Evolutionary conservation across 768 basidiomycete genomes (phyloP), one percentile per base, ranked within the genome.

Genomic region (Mycena epipterygia): DNA sequence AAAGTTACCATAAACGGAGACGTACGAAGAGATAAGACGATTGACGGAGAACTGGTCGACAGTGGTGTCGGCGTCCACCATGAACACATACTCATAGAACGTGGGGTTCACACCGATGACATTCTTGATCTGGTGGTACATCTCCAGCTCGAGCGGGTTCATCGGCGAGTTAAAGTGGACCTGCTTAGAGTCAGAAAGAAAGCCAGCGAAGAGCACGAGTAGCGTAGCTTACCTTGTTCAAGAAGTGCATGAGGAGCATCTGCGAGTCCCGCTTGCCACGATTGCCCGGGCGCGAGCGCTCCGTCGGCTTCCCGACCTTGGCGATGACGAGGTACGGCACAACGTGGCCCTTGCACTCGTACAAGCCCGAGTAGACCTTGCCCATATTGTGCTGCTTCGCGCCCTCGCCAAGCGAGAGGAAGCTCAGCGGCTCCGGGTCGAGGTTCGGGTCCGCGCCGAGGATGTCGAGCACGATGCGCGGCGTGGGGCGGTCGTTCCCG

Each of bases 111-210:
- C 96, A 81, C 98, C 98, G 75, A 99, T 98, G 62, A 99, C 96
- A 77, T 99, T 99, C 89, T 98, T 96, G 87, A 99, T 96, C 81
- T 99, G 98, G 79, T 99, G 98, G 78, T 96, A 99, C 85, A 99
- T 97, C 84, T 99, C 98, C 61, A 99, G 83, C 82, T 99, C 98
- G 71, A 97, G 82, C 0, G 98, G 98, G 76, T 93, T 95, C 98
- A 99, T 99, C 0, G 96, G 92, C 25, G 95, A 81, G 79, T 97
- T 95, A 82, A 97, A 99, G 81, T 99, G 98, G 51, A 99, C 98
- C 95, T 96, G 68, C 4, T 23, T 60, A 33, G 46, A 68, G 48
- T 72, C 21, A 77, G 65, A 25, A 68, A 16, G n/a, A 21, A 25
- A 5, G 21, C 0, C 25, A 13, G 35, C 5, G 42, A 7, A 3